Evolutionary conservation across 768 basidiomycete species (phyloP).

Genomic region (Tulasnella sp.): DNA sequence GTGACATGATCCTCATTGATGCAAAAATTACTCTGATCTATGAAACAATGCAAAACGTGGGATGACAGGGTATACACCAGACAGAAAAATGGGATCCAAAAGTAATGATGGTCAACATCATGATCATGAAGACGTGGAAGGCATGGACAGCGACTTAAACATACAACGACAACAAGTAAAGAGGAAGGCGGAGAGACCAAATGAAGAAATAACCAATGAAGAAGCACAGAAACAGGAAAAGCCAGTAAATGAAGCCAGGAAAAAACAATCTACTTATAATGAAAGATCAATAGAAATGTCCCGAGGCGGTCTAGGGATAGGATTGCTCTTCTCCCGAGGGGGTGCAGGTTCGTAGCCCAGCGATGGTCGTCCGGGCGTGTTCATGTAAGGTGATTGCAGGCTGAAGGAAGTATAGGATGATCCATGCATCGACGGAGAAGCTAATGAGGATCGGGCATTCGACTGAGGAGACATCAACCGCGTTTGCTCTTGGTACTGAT

Average conservation of each 20-base stretch:
- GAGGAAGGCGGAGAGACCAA: background rate
- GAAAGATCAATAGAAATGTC: slow-evolving; percentile 9
- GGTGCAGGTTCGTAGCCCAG: slow-evolving; percentile 5
- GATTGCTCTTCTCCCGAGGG: slow-evolving; percentile 1
- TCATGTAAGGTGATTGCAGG: slow-evolving; percentile 6
- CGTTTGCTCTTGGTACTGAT: background rate
- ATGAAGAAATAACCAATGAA: background rate
- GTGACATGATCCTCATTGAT: background rate
- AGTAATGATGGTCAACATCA: background rate
- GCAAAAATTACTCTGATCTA: background rate
- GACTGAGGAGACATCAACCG: background rate
- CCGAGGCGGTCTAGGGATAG: slow-evolving; percentile 7
- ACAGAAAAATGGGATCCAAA: background rate
- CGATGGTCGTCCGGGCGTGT: background rate
- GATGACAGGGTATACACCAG: slow-evolving; percentile 1
- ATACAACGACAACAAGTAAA: background rate
- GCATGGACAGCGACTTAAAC: background rate
- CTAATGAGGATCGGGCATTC: background rate
- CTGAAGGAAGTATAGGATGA: slow-evolving; percentile 6
- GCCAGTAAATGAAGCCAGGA: background rate
- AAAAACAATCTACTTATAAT: slow-evolving; percentile 3
- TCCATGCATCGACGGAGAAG: background rate
- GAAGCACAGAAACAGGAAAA: background rate
- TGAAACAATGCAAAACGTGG: background rate
- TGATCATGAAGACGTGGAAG: background rate